Percentiles rank a stretch among this genome's conserved stretches.
phyloP scores from a whole-genome alignment of 2,329 filamentous ascomycete genomes.

The Nannizzia gypsea region DNA sequence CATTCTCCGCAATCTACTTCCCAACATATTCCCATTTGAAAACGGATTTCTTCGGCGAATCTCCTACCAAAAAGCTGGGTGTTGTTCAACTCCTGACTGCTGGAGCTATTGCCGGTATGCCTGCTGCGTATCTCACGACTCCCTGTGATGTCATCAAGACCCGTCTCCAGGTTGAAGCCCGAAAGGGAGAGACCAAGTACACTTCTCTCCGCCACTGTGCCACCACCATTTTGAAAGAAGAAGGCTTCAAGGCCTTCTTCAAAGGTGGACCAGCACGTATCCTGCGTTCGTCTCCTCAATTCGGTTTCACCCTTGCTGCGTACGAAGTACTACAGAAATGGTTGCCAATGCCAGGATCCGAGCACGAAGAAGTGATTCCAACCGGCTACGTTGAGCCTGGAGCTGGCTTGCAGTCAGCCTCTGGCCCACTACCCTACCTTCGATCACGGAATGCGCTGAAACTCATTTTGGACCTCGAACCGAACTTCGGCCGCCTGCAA shows the following conservation, averaged over 20 bases:
- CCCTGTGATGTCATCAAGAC: conserved; percentile 99
- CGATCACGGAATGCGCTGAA: conserved; percentile 83
- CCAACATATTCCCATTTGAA: conserved; percentile 92
- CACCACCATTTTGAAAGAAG: conserved; percentile 69
- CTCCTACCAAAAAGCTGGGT: conserved; percentile 72
- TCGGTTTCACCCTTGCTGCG: conserved; percentile 90
- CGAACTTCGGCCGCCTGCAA: conserved; percentile 73
- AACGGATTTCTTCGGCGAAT: conserved; percentile 85
- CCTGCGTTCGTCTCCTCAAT: conserved; percentile 87
- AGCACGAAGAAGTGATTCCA: conserved; percentile 42
- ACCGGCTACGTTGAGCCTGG: conserved; percentile 53
- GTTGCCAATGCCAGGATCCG: conserved; percentile 63
- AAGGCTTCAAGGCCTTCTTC: conserved; percentile 95
- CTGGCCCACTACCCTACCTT: conserved; percentile 52
- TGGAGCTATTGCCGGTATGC: conserved; percentile 89
- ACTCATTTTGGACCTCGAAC: conserved; percentile 86
- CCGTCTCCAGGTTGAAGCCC: conserved; percentile 88
- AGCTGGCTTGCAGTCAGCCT: conserved; percentile 52
- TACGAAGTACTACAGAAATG: conserved; percentile 82
- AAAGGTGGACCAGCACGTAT: conserved; percentile 95
- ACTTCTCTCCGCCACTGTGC: conserved; percentile 79
- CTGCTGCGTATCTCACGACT: conserved; percentile 85
- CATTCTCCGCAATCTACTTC: conserved; percentile 98
- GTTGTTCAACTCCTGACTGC: conserved; percentile 84
- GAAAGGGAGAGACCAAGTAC: conserved; percentile 86